Base-by-base conservation (phyloP, 148 eudicot species). In the Chenopodium berlandieri region DNA sequence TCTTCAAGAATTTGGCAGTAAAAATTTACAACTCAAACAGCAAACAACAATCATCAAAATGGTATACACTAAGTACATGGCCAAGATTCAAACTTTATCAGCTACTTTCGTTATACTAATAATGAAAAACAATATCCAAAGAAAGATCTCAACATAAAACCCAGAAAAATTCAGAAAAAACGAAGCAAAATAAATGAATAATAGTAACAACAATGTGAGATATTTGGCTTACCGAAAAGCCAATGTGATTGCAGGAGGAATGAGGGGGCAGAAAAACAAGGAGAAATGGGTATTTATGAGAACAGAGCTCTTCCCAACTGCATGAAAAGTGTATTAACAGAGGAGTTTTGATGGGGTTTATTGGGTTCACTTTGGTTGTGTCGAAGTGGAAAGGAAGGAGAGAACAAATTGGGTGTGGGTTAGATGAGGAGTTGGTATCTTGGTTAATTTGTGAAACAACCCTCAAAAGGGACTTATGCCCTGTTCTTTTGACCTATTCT, bases 341-440 rank as follows among this genome's bases (percentile, higher is more conserved):
- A 10, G 44, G 47, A 40, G 19, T 4, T 52, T 52, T 9, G 56
- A 54, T 17, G 75, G 25, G 66, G 64, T 48, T 68, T 48, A 50
- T 23, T 22, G 62, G 46, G 50, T 4, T 52, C 14, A 68, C 78
- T 10, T 82, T 31, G 84, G 77, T 82, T 78, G 13, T 82, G 80
- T 71, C 84, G 75, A 76, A 76, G 58, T 52, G 17, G 32, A 68
- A 47, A 67, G 68, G 22, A 64, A 23, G 13, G 62, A 62, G 46
- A 73, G 32, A 80, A 22, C 10, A 47, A 47, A 64, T 1, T 48
- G 63, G 83, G 47, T 81, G 74, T 65, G 79, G 75, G 83, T 81
- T 81, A 76, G 83, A 23, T 81, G 11, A 76, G 31, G 56, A 34
- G 54, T 67, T 81, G 79, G 66, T 46, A 46, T 7, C 48, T 46